Percentiles rank a stretch among this genome's conserved stretches.
These are phyloP conservation scores for Phytophthora europaea DNA, from an alignment of 352 stramenopile genomes.

Conservation along the genomic window DNA sequence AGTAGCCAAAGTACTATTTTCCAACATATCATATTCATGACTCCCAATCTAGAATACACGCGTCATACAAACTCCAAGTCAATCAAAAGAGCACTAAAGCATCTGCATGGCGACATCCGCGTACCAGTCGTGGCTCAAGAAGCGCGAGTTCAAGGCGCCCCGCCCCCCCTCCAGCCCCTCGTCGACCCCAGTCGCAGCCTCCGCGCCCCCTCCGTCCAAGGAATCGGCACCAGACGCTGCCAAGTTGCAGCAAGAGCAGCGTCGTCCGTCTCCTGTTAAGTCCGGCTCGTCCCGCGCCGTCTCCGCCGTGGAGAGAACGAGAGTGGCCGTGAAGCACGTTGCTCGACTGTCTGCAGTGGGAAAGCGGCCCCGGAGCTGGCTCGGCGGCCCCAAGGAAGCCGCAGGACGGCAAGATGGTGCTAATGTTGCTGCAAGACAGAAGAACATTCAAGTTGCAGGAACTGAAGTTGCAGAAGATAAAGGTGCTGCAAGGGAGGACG, in stretches of 20 bases:
- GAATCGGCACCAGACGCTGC: background rate
- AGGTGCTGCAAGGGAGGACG: constrained; percentile 1
- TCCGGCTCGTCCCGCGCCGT: background rate
- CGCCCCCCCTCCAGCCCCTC: background rate
- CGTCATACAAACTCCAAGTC: background rate
- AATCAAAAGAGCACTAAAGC: background rate
- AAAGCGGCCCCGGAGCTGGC: constrained; percentile 7
- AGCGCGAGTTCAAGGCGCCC: constrained; percentile 41
- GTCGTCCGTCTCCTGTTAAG: background rate
- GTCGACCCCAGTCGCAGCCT: background rate
- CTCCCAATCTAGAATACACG: background rate
- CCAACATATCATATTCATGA: background rate
- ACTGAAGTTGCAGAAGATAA: background rate
- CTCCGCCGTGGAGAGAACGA: constrained; percentile 4
- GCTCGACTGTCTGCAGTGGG: background rate
- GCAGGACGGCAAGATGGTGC: background rate
- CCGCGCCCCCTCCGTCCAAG: background rate
- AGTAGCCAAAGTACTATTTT: no score
- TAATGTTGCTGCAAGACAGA: constrained; percentile 13
- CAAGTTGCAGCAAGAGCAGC: background rate
- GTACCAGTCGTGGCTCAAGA: constrained; percentile 52
- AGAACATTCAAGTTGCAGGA: background rate
- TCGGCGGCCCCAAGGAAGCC: background rate
- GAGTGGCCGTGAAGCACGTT: constrained; percentile 21
- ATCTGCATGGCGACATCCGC: constrained; percentile 22